These are phyloP conservation scores for Chlorella sp. DNA, from an alignment of 139 green algal genomes.

Conservation along the genomic window DNA sequence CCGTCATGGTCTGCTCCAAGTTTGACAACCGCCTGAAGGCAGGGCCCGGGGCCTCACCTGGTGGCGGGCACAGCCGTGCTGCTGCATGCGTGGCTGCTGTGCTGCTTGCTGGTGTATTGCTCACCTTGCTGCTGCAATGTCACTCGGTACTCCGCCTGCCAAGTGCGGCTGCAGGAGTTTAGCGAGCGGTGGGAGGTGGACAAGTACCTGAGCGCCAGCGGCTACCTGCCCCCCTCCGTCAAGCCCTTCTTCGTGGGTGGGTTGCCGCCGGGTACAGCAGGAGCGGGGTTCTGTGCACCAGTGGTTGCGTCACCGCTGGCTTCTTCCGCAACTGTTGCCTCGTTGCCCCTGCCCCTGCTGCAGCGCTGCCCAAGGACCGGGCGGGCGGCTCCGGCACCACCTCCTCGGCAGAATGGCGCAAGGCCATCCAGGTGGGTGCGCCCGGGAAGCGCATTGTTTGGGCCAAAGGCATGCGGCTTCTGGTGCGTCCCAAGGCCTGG, in stretches of 20 bases:
- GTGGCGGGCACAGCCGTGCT: neutral
- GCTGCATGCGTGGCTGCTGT: neutral
- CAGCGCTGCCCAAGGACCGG: conserved; percentile 90
- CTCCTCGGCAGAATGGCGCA: conserved; percentile 80
- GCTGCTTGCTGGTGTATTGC: neutral
- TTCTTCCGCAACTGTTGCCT: no score
- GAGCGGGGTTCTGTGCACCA: no score
- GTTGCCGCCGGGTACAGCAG: no score
- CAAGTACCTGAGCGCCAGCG: conserved; percentile 85
- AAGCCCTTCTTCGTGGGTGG: conserved; percentile 90
- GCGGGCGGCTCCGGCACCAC: conserved; percentile 35
- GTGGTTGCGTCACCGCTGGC: no score
- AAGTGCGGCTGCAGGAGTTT: conserved; percentile 76
- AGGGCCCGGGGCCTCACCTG: no score
- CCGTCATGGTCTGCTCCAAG: conserved; percentile 93
- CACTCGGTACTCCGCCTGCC: no score
- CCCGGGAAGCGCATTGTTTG: no score
- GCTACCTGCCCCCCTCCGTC: conserved; percentile 85
- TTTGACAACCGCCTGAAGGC: conserved; percentile 96
- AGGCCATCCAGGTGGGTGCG: conserved; percentile 59
- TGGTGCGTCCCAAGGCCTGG: no score
- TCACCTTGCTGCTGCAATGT: neutral
- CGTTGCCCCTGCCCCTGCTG: no score
- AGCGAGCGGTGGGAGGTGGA: conserved; percentile 93
- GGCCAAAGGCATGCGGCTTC: no score